Evolutionary conservation across 257 asterid species (phyloP).

Genomic region (Plectranthus barbatus): DNA sequence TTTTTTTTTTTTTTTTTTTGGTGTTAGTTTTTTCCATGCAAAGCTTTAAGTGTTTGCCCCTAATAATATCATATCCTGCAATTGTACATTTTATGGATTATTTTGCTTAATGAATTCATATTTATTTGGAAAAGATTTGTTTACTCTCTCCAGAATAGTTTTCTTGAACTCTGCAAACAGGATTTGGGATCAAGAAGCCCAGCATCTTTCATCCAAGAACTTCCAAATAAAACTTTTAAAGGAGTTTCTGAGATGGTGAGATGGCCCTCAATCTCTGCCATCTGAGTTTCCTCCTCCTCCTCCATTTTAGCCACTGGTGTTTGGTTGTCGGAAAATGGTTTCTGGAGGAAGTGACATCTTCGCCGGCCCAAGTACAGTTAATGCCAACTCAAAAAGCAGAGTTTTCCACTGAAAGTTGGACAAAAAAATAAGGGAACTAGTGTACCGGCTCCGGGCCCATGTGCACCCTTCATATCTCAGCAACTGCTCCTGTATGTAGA

Average conservation of each 20-base stretch:
- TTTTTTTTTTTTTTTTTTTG: slow-evolving; percentile 17
- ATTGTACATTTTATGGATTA: slow-evolving; percentile 69
- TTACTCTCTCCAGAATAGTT: not conserved
- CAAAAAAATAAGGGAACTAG: slow-evolving; percentile 4
- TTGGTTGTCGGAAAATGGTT: too few relatives aligned
- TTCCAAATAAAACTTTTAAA: slow-evolving; percentile 3
- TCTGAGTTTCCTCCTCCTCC: not conserved
- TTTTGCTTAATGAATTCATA: too few relatives aligned
- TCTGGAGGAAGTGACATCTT: slow-evolving; percentile 14
- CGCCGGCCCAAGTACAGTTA: too few relatives aligned
- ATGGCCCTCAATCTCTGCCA: not conserved
- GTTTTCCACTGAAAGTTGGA: too few relatives aligned
- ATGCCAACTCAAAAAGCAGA: slow-evolving; percentile 25
- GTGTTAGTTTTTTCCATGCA: slow-evolving; percentile 22
- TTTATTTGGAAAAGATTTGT: too few relatives aligned
- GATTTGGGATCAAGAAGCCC: not conserved
- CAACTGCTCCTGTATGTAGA: not conserved
- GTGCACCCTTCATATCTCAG: not conserved
- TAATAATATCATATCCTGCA: slow-evolving; percentile 41
- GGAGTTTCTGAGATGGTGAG: not conserved
- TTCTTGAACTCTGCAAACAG: too few relatives aligned
- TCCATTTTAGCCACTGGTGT: too few relatives aligned
- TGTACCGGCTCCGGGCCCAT: not conserved
- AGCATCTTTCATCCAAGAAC: not conserved
- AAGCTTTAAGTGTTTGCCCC: slow-evolving; percentile 25